Conservation (phyloP, 2,329 filamentous ascomycete genomes). For the Fusarium chlamydosporum region DNA sequence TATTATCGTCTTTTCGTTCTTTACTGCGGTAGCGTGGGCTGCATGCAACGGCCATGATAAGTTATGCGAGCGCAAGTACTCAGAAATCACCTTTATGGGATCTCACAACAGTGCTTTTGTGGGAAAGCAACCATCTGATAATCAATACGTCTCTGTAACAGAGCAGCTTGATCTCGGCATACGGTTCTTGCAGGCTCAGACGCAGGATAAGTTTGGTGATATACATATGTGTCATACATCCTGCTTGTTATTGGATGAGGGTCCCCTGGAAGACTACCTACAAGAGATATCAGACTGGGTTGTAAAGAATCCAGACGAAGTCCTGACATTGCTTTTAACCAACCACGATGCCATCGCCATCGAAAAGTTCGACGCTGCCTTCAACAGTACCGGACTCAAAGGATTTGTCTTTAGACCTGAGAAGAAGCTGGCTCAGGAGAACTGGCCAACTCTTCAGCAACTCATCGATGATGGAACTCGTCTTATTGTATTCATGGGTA, state of each 20-base stretch:
- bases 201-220: slow-evolving; percentile 65
- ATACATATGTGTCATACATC: slow-evolving; percentile 76
- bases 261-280: slow-evolving; percentile 69
- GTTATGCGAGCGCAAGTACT: slow-evolving; percentile 70
- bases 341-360: slow-evolving; percentile 72
- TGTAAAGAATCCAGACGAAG: slow-evolving; percentile 69
- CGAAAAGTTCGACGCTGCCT: slow-evolving; percentile 67
- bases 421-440: slow-evolving; percentile 58
- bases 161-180: slow-evolving; percentile 73
- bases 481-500: slow-evolving; percentile 79
- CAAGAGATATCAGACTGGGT: slow-evolving; percentile 71
- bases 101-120: slow-evolving; percentile 77
- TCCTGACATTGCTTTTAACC: slow-evolving; percentile 74
- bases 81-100: slow-evolving; percentile 72
- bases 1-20: slow-evolving; percentile 19
- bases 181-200: slow-evolving; percentile 75
- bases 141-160: slow-evolving; percentile 72
- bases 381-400: slow-evolving; percentile 68
- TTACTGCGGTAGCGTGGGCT: slow-evolving; percentile 42
- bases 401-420: slow-evolving; percentile 69
- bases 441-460: slow-evolving; percentile 78
- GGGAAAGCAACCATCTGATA: slow-evolving; percentile 66
- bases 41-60: slow-evolving; percentile 70
- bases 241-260: slow-evolving; percentile 72
- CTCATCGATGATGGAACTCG: slow-evolving; percentile 74